Evolutionary conservation across 2,329 filamentous ascomycete species (phyloP).

Genomic region (Coniochaeta sp.): DNA sequence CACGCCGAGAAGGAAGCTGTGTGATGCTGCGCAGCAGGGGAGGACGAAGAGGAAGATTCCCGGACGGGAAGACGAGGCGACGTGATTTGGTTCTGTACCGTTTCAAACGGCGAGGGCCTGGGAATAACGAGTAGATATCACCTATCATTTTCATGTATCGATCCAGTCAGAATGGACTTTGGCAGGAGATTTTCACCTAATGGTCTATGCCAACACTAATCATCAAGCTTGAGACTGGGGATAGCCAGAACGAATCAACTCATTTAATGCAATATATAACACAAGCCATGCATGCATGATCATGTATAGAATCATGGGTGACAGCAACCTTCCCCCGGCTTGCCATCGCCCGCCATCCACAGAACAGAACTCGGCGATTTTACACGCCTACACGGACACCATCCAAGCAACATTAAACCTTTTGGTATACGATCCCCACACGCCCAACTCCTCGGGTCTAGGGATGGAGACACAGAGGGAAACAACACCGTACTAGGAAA

Average conservation of each 20-base stretch:
- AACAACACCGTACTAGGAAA: background rate
- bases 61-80: constrained; percentile 21
- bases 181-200: no score
- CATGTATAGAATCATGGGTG: constrained; percentile 1
- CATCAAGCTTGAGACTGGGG: background rate
- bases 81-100: no score
- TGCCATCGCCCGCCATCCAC: background rate
- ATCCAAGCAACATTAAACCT: background rate
- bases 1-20: constrained; percentile 56
- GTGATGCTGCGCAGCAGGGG: constrained; percentile 58
- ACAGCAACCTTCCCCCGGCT: background rate
- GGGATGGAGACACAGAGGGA: background rate
- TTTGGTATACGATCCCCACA: background rate
- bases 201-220: no score
- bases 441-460: background rate
- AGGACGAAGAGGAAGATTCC: constrained; percentile 52
- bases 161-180: no score
- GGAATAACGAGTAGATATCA: no score
- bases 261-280: constrained; percentile 1
- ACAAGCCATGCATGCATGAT: background rate
- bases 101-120: no score
- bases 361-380: background rate
- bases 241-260: constrained; percentile 2
- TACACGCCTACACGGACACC: background rate
- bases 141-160: no score